phyloP scores from a whole-genome alignment of 371 early-diverging fungal species.

The Mucor indicus region DNA sequence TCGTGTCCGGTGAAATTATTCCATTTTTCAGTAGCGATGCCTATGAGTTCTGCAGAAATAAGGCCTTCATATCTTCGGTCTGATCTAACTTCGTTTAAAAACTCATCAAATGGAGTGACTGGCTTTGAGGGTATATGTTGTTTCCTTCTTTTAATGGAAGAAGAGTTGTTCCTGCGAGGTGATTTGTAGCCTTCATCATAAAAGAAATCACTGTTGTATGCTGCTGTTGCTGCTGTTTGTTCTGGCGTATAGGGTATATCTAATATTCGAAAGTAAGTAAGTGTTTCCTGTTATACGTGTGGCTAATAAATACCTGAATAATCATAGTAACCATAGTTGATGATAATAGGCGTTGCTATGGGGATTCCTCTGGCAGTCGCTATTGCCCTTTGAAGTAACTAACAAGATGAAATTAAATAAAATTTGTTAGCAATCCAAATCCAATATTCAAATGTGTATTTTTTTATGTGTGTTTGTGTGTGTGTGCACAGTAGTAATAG shows the following conservation, averaged over 20 bases:
- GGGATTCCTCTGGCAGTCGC: slow-evolving; percentile 35
- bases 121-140: slow-evolving; percentile 13
- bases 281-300: slow-evolving; percentile 14
- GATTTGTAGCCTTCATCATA: too few relatives aligned
- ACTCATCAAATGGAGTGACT: slow-evolving; percentile 15
- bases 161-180: slow-evolving; percentile 5
- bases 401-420: background rate
- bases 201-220: background rate
- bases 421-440: background rate
- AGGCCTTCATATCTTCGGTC: background rate
- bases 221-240: background rate
- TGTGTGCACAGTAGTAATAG: too few relatives aligned
- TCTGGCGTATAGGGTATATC: slow-evolving; percentile 8
- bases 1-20: background rate
- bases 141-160: slow-evolving; percentile 4
- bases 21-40: slow-evolving; percentile 9
- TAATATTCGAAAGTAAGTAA: background rate
- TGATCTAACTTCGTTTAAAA: slow-evolving; percentile 2
- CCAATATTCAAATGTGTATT: too few relatives aligned
- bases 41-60: background rate
- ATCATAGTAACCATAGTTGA: slow-evolving; percentile 12
- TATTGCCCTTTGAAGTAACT: slow-evolving; percentile 42
- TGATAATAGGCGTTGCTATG: slow-evolving; percentile 20
- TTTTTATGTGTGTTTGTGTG: background rate
- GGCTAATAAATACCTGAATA: background rate